Conservation (phyloP, 2,329 filamentous ascomycete genomes). For the Metarhizium album region DNA sequence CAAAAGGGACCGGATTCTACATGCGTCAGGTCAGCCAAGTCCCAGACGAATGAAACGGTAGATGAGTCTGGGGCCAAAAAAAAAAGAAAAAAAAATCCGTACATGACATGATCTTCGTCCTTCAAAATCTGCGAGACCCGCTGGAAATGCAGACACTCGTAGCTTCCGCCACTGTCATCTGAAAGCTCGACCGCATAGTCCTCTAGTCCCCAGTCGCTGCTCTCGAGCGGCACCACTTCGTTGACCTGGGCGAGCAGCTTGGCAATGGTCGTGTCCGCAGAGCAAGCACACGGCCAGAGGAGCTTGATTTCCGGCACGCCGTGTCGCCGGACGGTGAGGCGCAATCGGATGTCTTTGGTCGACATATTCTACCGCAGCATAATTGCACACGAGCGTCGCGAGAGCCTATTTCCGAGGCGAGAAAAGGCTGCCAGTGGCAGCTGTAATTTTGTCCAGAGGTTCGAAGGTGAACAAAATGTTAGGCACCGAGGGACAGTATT, state of each 20-base stretch:
- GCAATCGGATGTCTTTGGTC: conserved; percentile 50
- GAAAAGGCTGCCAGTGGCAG: background rate
- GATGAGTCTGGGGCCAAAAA: background rate
- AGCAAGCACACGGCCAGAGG: conserved; percentile 54
- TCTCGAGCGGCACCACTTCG: conserved; percentile 70
- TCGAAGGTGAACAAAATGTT: background rate
- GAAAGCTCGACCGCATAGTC: conserved; percentile 76
- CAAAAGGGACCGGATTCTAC: conserved; percentile 67
- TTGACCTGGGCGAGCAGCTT: conserved; percentile 71
- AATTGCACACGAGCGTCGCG: background rate
- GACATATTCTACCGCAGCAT: conserved; percentile 15
- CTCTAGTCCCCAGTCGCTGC: conserved; percentile 72
- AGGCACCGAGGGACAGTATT: background rate
- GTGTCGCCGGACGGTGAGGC: conserved; percentile 62
- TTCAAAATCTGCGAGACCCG: conserved; percentile 58
- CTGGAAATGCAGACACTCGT: conserved; percentile 83
- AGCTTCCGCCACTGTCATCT: conserved; percentile 45
- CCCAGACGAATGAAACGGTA: background rate
- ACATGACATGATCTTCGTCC: conserved; percentile 78
- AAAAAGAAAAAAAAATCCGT: too few relatives aligned
- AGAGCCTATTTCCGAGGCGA: background rate
- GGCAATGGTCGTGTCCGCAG: conserved; percentile 57
- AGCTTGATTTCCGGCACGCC: conserved; percentile 61
- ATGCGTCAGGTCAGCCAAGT: background rate
- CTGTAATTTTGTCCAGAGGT: background rate